Percentiles rank a stretch among this genome's conserved stretches.
Conservation (phyloP, 495 filamentous ascomycete species). For the Aspergillus baeticus region DNA sequence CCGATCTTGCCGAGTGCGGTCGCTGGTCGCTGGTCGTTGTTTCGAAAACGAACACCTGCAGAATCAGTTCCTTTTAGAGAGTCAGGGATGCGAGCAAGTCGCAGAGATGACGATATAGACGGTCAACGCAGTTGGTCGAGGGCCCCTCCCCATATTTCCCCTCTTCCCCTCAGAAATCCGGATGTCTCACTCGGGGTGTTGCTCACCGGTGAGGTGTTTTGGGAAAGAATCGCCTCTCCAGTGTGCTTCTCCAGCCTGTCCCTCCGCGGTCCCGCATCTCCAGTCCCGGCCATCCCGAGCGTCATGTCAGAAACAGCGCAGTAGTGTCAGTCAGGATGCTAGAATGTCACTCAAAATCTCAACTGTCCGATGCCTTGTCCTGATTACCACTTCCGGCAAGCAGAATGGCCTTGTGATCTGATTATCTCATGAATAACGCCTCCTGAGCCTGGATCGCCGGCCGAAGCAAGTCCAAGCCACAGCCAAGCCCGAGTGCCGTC, state of each 20-base stretch:
- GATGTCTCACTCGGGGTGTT: neutral
- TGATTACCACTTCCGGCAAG: neutral
- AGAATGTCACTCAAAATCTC: neutral
- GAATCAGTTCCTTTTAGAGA: neutral
- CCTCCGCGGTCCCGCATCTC: slow-evolving; percentile 9
- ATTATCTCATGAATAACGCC: neutral
- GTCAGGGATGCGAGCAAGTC: neutral
- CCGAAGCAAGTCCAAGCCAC: neutral
- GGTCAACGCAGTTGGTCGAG: slow-evolving; percentile 3
- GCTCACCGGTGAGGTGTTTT: slow-evolving; percentile 24
- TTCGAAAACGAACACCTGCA: no score
- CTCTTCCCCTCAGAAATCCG: slow-evolving; percentile 11
- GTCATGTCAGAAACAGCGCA: no score
- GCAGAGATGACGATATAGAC: neutral
- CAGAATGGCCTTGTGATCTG: neutral
- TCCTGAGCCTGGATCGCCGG: neutral
- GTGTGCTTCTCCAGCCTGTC: slow-evolving; percentile 12
- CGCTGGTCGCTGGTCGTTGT: no score
- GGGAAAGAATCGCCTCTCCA: slow-evolving; percentile 17
- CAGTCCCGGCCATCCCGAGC: neutral
- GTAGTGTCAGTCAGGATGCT: no score
- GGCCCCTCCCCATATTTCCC: slow-evolving; percentile 3
- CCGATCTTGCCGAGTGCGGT: no score
- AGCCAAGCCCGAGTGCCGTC: slow-evolving; percentile 11
- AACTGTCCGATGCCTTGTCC: neutral